phyloP scores from a whole-genome alignment of 1,139 yeast genomes.

The Saccharomyces uvarum region DNA sequence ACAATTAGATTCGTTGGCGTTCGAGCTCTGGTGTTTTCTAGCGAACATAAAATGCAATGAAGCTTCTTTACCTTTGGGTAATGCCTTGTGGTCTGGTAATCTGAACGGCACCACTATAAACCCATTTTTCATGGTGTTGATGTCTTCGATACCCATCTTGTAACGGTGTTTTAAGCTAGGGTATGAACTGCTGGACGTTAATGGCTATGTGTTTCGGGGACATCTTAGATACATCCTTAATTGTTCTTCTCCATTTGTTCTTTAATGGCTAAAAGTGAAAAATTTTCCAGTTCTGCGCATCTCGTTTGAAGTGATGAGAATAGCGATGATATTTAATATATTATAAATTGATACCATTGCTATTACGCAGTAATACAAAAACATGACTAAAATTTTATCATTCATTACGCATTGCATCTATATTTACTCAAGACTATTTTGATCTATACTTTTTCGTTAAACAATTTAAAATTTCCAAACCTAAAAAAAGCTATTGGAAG shows the following conservation, averaged over 20 bases:
- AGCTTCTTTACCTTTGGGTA: conserved; percentile 9
- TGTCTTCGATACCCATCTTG: conserved; percentile 2
- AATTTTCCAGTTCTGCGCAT: neutral
- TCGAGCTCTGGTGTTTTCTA: conserved; percentile 49
- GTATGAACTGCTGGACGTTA: neutral
- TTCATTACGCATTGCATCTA: neutral
- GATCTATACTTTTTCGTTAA: conserved; percentile 1
- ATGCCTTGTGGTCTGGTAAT: conserved; percentile 24
- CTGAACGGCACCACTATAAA: conserved; percentile 35
- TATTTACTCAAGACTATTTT: neutral
- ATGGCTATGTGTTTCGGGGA: neutral
- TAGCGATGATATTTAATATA: neutral
- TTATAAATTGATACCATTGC: neutral
- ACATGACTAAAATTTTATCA: neutral
- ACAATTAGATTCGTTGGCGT: conserved; percentile 36
- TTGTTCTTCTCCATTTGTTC: neutral
- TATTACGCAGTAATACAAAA: neutral
- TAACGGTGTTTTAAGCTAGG: neutral
- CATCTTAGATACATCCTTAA: neutral
- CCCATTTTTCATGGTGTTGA: conserved; percentile 33
- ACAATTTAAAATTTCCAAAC: conserved; percentile 1
- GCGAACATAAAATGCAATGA: conserved; percentile 46
- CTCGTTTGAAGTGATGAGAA: neutral
- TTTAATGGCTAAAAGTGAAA: neutral
- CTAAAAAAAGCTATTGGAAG: conserved; percentile 20